These are phyloP conservation scores for Fragaria vesca DNA, from an alignment of 306 rosid species.

Conservation along the genomic window DNA sequence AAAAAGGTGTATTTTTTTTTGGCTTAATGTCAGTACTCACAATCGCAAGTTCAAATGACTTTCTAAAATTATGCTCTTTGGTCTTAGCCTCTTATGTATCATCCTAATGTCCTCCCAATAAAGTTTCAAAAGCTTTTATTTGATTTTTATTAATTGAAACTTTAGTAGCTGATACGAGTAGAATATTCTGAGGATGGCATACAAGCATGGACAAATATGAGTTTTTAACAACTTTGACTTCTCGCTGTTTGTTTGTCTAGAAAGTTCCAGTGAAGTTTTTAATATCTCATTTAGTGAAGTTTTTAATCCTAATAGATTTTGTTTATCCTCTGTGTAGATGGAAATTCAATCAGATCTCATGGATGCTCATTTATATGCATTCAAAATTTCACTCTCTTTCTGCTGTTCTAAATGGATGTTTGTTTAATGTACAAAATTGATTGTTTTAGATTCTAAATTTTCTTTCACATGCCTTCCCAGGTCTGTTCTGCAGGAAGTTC, in stretches of 20 bases:
- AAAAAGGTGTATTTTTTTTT: conserved; percentile 13
- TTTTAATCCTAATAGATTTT: background rate
- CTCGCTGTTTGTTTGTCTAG: background rate
- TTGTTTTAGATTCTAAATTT: conserved; percentile 18
- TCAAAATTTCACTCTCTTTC: conserved; percentile 49
- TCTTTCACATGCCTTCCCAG: conserved; percentile 42
- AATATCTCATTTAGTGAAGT: background rate
- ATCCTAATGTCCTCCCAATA: background rate
- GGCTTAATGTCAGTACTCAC: background rate
- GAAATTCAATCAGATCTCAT: conserved; percentile 93
- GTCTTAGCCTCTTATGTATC: background rate
- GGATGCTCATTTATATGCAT: conserved; percentile 96
- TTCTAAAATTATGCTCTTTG: background rate
- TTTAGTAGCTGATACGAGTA: background rate
- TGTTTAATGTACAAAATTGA: conserved; percentile 10
- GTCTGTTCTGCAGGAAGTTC: conserved; percentile 81
- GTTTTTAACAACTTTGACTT: background rate
- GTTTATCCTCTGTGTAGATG: conserved; percentile 52
- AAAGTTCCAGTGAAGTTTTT: background rate
- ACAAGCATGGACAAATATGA: background rate
- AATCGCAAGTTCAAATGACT: background rate
- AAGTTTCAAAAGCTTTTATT: background rate
- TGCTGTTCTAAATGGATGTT: conserved; percentile 4
- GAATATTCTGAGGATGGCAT: background rate
- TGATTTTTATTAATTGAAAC: background rate